A percentile compares a stretch with the other conserved stretches of the same genome.
Evolutionary conservation across 176 grass and related monocot species (phyloP).

Genomic region (Zoysia pacifica): DNA sequence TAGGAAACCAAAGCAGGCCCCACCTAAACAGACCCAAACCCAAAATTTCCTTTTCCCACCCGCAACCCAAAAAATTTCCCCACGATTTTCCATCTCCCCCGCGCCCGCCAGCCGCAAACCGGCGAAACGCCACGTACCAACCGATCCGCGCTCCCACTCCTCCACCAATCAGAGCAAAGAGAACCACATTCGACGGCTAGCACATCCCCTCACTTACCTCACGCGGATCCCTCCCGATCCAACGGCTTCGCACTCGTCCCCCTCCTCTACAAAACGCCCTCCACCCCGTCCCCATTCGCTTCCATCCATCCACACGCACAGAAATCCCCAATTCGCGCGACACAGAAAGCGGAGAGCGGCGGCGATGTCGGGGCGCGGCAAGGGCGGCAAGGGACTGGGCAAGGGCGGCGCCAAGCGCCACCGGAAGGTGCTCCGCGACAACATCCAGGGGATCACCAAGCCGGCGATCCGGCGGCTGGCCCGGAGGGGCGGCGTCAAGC

Average conservation of each 20-base stretch:
- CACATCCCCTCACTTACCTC: background rate
- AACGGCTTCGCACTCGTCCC: background rate
- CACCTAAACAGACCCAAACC: background rate
- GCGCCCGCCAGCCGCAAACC: background rate
- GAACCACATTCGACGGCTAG: background rate
- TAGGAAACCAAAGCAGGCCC: background rate
- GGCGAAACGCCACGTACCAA: background rate
- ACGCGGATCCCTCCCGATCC: background rate
- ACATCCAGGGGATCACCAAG: slow-evolving; percentile 98
- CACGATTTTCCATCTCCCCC: background rate
- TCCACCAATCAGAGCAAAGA: background rate
- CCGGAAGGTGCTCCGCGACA: slow-evolving; percentile 85
- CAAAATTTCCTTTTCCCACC: background rate
- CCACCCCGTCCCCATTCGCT: background rate
- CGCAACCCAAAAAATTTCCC: background rate
- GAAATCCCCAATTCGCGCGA: background rate
- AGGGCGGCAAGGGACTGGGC: slow-evolving; percentile 89
- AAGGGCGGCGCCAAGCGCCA: slow-evolving; percentile 95
- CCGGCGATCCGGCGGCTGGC: slow-evolving; percentile 85
- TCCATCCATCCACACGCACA: background rate
- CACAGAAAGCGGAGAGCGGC: background rate
- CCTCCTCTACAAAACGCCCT: background rate
- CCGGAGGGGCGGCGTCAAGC: slow-evolving; percentile 81
- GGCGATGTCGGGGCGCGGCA: slow-evolving; percentile 82
- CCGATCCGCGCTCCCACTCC: background rate